These are phyloP conservation scores for Vicia faba DNA, from an alignment of 306 rosid genomes.

Conservation along the genomic window DNA sequence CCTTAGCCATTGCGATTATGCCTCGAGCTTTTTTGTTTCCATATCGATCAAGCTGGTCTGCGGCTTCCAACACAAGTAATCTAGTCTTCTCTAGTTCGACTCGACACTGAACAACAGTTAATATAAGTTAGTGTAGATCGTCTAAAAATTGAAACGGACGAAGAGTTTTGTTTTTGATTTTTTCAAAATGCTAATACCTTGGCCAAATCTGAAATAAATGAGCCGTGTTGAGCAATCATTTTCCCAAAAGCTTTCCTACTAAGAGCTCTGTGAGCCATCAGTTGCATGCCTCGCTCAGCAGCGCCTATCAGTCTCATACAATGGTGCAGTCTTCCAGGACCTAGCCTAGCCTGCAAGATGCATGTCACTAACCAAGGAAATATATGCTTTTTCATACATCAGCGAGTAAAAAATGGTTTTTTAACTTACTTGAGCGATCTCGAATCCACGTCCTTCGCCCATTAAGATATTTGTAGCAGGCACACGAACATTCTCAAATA, in stretches of 20 bases:
- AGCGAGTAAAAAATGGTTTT: conserved; percentile 31
- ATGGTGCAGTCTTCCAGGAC: conserved; percentile 98
- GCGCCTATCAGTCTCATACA: conserved; percentile 97
- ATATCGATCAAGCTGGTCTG: conserved; percentile 83
- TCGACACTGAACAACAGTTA: conserved; percentile 66
- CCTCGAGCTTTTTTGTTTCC: conserved; percentile 92
- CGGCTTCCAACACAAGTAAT: conserved; percentile 91
- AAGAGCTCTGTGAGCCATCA: conserved; percentile 85
- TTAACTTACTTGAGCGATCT: conserved; percentile 86
- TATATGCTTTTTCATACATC: conserved; percentile 1
- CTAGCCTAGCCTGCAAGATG: conserved; percentile 81
- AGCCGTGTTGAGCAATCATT: conserved; percentile 90
- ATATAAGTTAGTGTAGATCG: conserved; percentile 2
- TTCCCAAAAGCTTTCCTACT: conserved; percentile 82
- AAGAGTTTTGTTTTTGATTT: conserved; percentile 20
- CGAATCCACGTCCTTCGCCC: conserved; percentile 98
- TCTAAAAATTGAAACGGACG: not conserved
- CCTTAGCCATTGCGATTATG: conserved; percentile 94
- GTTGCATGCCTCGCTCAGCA: conserved; percentile 85
- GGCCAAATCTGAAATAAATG: conserved; percentile 82
- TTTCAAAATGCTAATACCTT: conserved; percentile 55
- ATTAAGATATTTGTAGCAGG: conserved; percentile 75
- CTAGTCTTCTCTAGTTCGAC: conserved; percentile 80
- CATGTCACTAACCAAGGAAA: conserved; percentile 23
- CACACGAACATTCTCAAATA: conserved; percentile 75